Base-by-base conservation (phyloP, 371 early-diverging fungal genomes). In the Nematocida ausubeli region DNA sequence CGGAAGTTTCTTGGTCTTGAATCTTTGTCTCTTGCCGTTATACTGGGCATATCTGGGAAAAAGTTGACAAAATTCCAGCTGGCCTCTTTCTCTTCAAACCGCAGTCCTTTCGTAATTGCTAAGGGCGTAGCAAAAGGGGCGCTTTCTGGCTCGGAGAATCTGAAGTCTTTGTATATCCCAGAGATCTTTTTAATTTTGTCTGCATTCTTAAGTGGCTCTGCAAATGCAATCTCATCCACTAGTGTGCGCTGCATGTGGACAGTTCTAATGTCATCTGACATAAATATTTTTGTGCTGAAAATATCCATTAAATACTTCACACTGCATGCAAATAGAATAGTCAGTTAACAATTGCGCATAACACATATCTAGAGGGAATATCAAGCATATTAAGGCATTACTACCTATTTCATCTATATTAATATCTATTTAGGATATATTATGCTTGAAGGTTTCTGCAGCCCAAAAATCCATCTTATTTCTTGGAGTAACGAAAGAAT, bases 251-350 rank as follows among this genome's bases (percentile, higher is more conserved):
- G 9, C 32, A 42, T 32, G 19, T 3, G 22, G 9, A 72, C 47
- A n/a, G 7, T 19, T 50, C 24, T 35, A 14, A 16, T 50, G 6
- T 54, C 50, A 7, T 34, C 54, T 16, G 44, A 30, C 72, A 72
- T 72, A 60, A 70, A 70, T 55, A 70, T 60, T 70, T 70, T 70
- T 54, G 24, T 9, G 24, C n/a, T 28, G 24, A 54, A 9, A 9
- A 44, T 19, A n/a, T n/a, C n/a, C n/a, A n/a, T n/a, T n/a, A n/a
- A n/a, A n/a, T n/a, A n/a, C n/a, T n/a, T n/a, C n/a, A n/a, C n/a
- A n/a, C n/a, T n/a, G n/a, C n/a, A n/a, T n/a, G n/a, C n/a, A n/a
- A n/a, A n/a, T n/a, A n/a, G n/a, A n/a, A n/a, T n/a, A n/a, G n/a
- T n/a, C n/a, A n/a, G n/a, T n/a, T n/a, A n/a, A n/a, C n/a, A n/a